Evolutionary conservation across 2,329 filamentous ascomycete genomes (phyloP), one percentile per base, ranked within the genome.

Genomic region (Coleophoma crateriformis): DNA sequence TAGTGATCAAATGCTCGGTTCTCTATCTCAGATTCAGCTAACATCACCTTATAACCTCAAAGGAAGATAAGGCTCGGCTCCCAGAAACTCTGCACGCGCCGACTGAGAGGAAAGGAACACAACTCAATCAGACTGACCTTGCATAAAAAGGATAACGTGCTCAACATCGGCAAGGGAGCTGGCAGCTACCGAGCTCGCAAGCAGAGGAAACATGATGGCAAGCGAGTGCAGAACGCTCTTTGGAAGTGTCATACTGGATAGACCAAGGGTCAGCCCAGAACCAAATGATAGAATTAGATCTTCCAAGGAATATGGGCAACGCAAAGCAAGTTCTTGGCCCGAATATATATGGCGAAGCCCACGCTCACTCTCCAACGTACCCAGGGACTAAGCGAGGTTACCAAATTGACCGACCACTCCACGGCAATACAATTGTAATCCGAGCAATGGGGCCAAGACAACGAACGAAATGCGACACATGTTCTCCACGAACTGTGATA

Each of bases 121-220:
- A 68, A 22, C n/a, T 11, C 22, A 22, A 34, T 22, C 11, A 4
- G 61, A 55, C 42, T 65, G 67, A 52, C 67, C 66, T 66, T 79
- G 76, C 76, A 80, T 80, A 63, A 79, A 79, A 11, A 79, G 71
- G 11, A 79, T 71, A 27, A 79, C 76, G 74, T 81, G 77, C 20
- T 79, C 69, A 50, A 80, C 75, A 50, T 79, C 76, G 22, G 67
- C 68, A 33, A 77, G 63, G 7, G 72, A 73, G 2, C 66, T 68
- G 7, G 66, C 70, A 20, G 53, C 52, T 20, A 54, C 54, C 44
- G 52, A 20, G 13, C 12, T 48, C 4, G 52, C 48, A 27, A 56
- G 42, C 27, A 58, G 45, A 22, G 55, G 54, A 44, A 47, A 53
- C 54, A 59, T 58, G 34, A 54, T 49, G 33, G 45, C 49, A 32